Base-by-base conservation (phyloP, 257 asterid genomes). In the Solanum piurae region DNA sequence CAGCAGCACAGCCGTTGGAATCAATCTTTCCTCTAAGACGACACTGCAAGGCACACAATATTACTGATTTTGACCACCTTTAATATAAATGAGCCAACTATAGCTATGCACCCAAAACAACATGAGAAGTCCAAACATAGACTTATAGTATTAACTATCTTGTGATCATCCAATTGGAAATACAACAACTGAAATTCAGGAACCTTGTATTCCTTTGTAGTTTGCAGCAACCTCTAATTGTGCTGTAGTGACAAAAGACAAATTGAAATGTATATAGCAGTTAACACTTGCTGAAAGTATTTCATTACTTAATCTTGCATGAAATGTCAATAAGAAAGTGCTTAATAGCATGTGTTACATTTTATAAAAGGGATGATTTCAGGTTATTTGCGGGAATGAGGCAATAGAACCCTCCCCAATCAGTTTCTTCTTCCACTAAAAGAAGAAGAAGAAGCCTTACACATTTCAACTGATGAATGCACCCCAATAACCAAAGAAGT, bases 21-120 rank as follows among this genome's bases (percentile, higher is more conserved):
- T 87, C 89, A 31, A 87, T 80, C 83, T 87, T 87, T 68, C 89
- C 89, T 69, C 89, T 87, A 64, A 87, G 86, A 66, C 89, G 89
- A 80, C 89, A 87, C 89, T 87, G 55, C 34, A 44, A 76, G 5
- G 83, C 52, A 37, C 52, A 37, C 16, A 21, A 37, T 21, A 74
- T 74, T 37, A 74, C 83, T 20, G 46, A 73, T 73, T 36, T 73
- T 73, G 82, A 74, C 31, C 46, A 34, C 46, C 80, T 73, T 73
- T 34, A 34, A 34, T 34, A 73, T 9, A 33, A 16, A 73, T 73
- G 80, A 34, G 46, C 12, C 82, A 73, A 36, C 49, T 73, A 36
- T 1, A 20, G 82, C 29, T 73, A 73, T 9, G 18, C 82, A 73
- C 46, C 46, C 16, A 72, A 72, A 73, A 73, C 27, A 73, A 40